Evolutionary conservation across 2,329 filamentous ascomycete species (phyloP).

Genomic region (Curvularia hawaiiensis): DNA sequence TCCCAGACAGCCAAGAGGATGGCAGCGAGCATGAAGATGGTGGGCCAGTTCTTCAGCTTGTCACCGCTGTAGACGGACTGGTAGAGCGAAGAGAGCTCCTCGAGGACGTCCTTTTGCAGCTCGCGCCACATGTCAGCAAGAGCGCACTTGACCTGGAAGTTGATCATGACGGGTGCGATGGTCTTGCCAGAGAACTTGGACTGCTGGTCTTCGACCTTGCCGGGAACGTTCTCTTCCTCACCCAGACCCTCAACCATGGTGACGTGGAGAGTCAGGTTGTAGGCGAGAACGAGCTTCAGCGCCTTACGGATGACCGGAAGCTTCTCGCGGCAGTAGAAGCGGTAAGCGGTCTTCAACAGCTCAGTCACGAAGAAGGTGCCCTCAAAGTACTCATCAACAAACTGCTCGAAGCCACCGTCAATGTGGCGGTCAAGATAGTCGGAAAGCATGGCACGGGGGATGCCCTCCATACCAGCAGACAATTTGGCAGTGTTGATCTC

Average conservation of each 20-base stretch:
- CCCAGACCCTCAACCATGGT: slow-evolving; percentile 92
- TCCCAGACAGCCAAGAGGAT: slow-evolving; percentile 96
- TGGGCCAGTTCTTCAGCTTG: slow-evolving; percentile 98
- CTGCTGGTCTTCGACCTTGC: slow-evolving; percentile 82
- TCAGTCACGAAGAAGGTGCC: slow-evolving; percentile 94
- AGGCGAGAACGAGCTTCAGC: slow-evolving; percentile 90
- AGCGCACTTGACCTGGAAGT: slow-evolving; percentile 98
- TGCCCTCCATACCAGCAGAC: slow-evolving; percentile 86
- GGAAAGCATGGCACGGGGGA: slow-evolving; percentile 78
- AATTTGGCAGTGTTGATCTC: slow-evolving; percentile 87
- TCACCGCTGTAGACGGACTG: slow-evolving; percentile 98
- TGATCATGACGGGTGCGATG: slow-evolving; percentile 97
- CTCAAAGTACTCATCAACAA: slow-evolving; percentile 95
- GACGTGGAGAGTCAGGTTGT: slow-evolving; percentile 93
- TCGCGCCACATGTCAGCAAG: slow-evolving; percentile 98
- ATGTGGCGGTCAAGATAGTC: slow-evolving; percentile 97
- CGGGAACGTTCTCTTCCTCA: slow-evolving; percentile 77
- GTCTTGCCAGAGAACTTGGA: slow-evolving; percentile 91
- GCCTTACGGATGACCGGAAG: slow-evolving; percentile 92
- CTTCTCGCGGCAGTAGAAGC: slow-evolving; percentile 88
- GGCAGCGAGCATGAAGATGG: slow-evolving; percentile 95
- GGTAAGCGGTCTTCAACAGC: slow-evolving; percentile 94
- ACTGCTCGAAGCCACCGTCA: slow-evolving; percentile 87
- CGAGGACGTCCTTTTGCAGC: slow-evolving; percentile 92
- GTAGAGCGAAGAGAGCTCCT: slow-evolving; percentile 90